Conservation (phyloP, 2,329 filamentous ascomycete genomes). For the Pseudopyrenochaeta lycopersici region DNA sequence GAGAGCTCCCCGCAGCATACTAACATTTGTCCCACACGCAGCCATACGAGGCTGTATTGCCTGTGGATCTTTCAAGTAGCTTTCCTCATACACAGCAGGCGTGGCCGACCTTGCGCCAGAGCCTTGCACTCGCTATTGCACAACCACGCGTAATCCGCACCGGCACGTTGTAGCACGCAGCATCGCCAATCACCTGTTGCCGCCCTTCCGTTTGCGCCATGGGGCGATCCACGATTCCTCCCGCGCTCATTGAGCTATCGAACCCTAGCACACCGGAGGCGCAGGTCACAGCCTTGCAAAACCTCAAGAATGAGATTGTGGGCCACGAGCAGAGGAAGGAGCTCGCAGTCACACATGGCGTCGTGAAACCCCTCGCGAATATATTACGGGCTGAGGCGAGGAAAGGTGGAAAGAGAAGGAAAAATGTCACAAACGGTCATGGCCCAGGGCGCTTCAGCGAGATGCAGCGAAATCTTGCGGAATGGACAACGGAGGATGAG, state of each 20-base stretch:
- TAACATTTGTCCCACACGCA: constrained; percentile 1
- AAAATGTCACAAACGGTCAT: constrained; percentile 52
- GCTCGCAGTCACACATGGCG: constrained; percentile 74
- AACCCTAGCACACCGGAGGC: constrained; percentile 48
- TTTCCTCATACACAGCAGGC: constrained; percentile 7
- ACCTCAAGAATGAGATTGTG: constrained; percentile 87
- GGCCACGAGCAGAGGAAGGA: constrained; percentile 90
- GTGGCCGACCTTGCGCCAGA: constrained; percentile 7
- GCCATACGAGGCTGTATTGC: constrained; percentile 2
- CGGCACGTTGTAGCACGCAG: constrained; percentile 15
- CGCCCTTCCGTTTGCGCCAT: constrained; percentile 27
- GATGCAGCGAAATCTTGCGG: constrained; percentile 11
- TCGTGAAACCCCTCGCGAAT: constrained; percentile 69
- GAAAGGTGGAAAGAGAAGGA: constrained; percentile 57
- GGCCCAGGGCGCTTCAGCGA: constrained; percentile 16
- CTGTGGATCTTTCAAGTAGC: constrained; percentile 1
- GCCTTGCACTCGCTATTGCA: constrained; percentile 9
- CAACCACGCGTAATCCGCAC: constrained; percentile 12
- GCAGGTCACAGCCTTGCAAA: constrained; percentile 68
- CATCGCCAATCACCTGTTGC: constrained; percentile 11
- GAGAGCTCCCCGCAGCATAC: constrained; percentile 22
- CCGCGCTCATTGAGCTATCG: constrained; percentile 49
- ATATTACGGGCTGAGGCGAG: constrained; percentile 57
- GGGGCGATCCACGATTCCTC: constrained; percentile 47
- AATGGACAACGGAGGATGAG: constrained; percentile 70